These are phyloP conservation scores for Aureobasidium sp. DNA, from an alignment of 2,329 filamentous ascomycete species.

Conservation along the genomic window DNA sequence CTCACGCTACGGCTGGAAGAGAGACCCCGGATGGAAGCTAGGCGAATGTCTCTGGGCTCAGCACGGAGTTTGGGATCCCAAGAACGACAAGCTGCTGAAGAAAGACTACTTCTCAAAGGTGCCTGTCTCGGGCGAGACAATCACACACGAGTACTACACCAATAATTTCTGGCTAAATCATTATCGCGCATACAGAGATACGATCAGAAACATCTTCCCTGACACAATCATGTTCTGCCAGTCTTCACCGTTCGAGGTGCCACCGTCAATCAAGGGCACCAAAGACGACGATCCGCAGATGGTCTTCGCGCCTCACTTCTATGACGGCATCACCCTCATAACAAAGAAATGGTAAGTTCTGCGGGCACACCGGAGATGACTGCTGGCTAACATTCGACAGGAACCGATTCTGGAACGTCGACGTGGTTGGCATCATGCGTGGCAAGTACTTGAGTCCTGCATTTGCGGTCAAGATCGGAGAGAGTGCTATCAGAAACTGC, in stretches of 20 bases:
- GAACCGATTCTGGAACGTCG: slow-evolving; percentile 94
- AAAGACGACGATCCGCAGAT: slow-evolving; percentile 81
- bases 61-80: slow-evolving; percentile 88
- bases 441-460: slow-evolving; percentile 83
- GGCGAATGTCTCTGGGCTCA: slow-evolving; percentile 97
- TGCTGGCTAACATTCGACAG: slow-evolving; percentile 28
- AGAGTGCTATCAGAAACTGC: slow-evolving; percentile 89
- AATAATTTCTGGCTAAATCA: slow-evolving; percentile 87
- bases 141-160: slow-evolving; percentile 81
- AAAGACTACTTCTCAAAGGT: slow-evolving; percentile 85
- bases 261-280: slow-evolving; percentile 79
- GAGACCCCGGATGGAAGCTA: slow-evolving; percentile 80
- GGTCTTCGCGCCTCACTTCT: slow-evolving; percentile 92
- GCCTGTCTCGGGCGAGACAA: slow-evolving; percentile 62
- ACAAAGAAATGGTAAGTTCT: slow-evolving; percentile 77
- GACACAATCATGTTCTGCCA: slow-evolving; percentile 85
- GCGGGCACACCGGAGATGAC: neutral
- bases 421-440: slow-evolving; percentile 84
- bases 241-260: slow-evolving; percentile 84
- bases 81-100: slow-evolving; percentile 65
- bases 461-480: slow-evolving; percentile 87
- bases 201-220: slow-evolving; percentile 68
- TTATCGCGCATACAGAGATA: slow-evolving; percentile 68
- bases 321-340: slow-evolving; percentile 92
- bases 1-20: slow-evolving; percentile 79